Conservation (phyloP, 768 basidiomycete species). For the Fistulinella prunicolor region DNA sequence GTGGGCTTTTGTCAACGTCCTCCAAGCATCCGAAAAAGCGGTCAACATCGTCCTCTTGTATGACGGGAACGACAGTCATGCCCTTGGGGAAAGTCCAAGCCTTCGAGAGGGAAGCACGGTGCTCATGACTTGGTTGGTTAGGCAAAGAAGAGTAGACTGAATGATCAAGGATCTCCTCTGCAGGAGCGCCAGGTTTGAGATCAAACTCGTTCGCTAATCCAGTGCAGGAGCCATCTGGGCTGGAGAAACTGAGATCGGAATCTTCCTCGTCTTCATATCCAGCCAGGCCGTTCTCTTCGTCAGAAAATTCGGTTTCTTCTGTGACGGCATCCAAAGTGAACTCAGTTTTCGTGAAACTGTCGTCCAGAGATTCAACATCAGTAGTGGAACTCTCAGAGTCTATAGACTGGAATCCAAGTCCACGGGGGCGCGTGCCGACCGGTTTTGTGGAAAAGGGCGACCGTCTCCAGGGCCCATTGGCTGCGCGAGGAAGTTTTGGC, state of each 20-base stretch:
- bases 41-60: slow-evolving; percentile 53
- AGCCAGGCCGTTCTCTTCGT: slow-evolving; percentile 55
- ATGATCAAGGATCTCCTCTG: slow-evolving; percentile 11
- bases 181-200: slow-evolving; percentile 2
- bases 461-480: slow-evolving; percentile 14
- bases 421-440: slow-evolving; percentile 37
- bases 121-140: slow-evolving; percentile 26
- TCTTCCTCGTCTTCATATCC: slow-evolving; percentile 73
- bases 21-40: slow-evolving; percentile 73
- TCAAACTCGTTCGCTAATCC: slow-evolving; percentile 51
- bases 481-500: slow-evolving; percentile 33
- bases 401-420: slow-evolving; percentile 53
- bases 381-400: slow-evolving; percentile 66
- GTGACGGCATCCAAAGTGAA: slow-evolving; percentile 54
- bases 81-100: slow-evolving; percentile 65
- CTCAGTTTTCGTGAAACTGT: slow-evolving; percentile 37
- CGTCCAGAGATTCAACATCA: slow-evolving; percentile 63
- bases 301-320: slow-evolving; percentile 46
- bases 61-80: slow-evolving; percentile 15
- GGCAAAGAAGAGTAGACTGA: slow-evolving; percentile 6
- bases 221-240: slow-evolving; percentile 49
- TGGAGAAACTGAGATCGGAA: slow-evolving; percentile 46
- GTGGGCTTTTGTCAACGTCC: slow-evolving; percentile 52
- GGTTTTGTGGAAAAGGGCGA: slow-evolving; percentile 21
- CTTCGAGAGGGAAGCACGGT: slow-evolving; percentile 52